Percentiles rank a stretch among this genome's conserved stretches.
Conservation (phyloP, 176 grass and related monocot genomes). For the Leersia perrieri region DNA sequence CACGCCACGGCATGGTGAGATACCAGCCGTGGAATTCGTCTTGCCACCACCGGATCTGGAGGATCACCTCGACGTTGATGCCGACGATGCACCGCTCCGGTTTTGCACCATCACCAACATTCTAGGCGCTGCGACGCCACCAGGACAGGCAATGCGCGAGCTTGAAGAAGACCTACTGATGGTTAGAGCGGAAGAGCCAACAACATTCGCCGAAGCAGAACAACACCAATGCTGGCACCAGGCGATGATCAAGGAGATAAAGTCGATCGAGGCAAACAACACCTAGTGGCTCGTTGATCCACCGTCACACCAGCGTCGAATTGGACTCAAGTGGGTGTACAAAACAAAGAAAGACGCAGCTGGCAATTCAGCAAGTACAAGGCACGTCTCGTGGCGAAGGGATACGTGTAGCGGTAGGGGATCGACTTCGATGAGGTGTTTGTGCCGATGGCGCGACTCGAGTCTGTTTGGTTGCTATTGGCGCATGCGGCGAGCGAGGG, state of each 20-base stretch:
- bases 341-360: neutral
- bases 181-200: neutral
- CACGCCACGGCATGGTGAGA: too few species aligned
- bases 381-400: neutral
- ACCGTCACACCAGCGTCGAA: neutral
- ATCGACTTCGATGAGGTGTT: neutral
- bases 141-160: too few species aligned
- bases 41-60: neutral
- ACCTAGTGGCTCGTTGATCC: neutral
- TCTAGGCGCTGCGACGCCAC: neutral
- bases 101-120: neutral
- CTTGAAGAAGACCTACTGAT: too few species aligned
- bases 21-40: neutral
- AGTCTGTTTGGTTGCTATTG: neutral
- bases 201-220: neutral
- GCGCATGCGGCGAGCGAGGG: neutral
- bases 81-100: neutral
- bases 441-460: neutral
- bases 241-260: neutral
- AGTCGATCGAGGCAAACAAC: neutral
- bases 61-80: neutral
- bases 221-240: neutral
- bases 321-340: neutral
- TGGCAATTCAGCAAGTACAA: neutral
- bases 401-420: neutral